Conservation (phyloP, 2,329 filamentous ascomycete genomes). For the Alternaria sp. region DNA sequence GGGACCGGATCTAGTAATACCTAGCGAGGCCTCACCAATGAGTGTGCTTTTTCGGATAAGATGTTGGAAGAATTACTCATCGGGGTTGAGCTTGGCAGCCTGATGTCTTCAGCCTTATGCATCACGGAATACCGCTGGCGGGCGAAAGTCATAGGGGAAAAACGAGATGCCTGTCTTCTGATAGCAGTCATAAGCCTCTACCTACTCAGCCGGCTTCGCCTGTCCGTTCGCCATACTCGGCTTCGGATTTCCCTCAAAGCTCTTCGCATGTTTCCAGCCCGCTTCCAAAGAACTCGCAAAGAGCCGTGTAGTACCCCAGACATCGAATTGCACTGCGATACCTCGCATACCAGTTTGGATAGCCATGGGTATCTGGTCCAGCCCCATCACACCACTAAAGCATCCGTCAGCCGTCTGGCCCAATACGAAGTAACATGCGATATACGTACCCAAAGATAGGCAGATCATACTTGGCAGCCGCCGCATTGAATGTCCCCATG, state of each 20-base stretch:
- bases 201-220: not conserved
- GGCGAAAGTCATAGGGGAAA: not conserved
- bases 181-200: not conserved
- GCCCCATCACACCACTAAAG: conserved; percentile 21
- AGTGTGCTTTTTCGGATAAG: not conserved
- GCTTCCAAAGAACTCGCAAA: conserved; percentile 21
- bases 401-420: not conserved
- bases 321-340: conserved; percentile 33
- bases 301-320: conserved; percentile 30
- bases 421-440: not conserved
- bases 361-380: conserved; percentile 28
- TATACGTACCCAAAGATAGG: conserved; percentile 28
- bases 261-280: conserved; percentile 25
- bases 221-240: conserved; percentile 9
- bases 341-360: conserved; percentile 26
- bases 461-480: conserved; percentile 28
- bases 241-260: conserved; percentile 17
- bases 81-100: not conserved
- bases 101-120: not conserved
- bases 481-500: conserved; percentile 27
- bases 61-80: not conserved
- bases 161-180: not conserved
- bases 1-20: not conserved
- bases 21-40: not conserved
- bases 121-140: not conserved